Base-by-base conservation (phyloP, 106 monocot species). In the Dendrobium huoshanense region DNA sequence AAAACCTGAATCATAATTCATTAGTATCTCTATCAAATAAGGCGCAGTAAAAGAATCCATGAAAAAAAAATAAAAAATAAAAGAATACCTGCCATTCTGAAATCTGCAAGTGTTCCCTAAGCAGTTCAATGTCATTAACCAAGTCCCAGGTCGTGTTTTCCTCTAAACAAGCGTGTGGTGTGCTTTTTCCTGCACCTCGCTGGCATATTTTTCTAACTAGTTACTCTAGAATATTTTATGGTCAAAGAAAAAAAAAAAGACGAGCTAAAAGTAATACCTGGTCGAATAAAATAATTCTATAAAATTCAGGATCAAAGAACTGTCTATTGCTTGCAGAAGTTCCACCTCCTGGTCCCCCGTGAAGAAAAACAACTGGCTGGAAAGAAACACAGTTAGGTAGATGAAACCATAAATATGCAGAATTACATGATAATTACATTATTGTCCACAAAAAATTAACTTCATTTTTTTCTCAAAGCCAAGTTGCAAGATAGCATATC, bases 131-230 rank as follows among this genome's bases (percentile, higher is more conserved):
- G 80, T 99, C 98, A 48, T 84, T 86, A 73, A 99, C 86, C 77
- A 99, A 85, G 80, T 99, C 90, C 98, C 98, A 99, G n/a, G 98
- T 99, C 33, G 98, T 99, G 81, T 99, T 99, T 77, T 91, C 89
- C 55, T 93, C 95, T 81, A 99, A 95, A 81, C 98, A 99, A 31
- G 98, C 98, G 89, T 99, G 98, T 10, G 95, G 98, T 18, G 90
- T 95, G 77, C 98, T 99, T 88, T 86, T 99, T 68, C 98, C 98
- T 45, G 98, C 87, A 86, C 98, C 98, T 88, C 98, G 81, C 98
- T 99, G 85, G 2, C 37, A 75, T 58, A 85, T 77, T 41, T 80
- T 64, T 33, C 16, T 22, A 72, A 41, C 77, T 33, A 17, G 54
- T 79, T 41, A 82, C 11, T 40, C 4, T 25, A 56, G 41, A 67